Percentiles rank a stretch among this genome's conserved stretches.
Evolutionary conservation across 768 basidiomycete genomes (phyloP).

Genomic region (Pisolithus microcarpus): DNA sequence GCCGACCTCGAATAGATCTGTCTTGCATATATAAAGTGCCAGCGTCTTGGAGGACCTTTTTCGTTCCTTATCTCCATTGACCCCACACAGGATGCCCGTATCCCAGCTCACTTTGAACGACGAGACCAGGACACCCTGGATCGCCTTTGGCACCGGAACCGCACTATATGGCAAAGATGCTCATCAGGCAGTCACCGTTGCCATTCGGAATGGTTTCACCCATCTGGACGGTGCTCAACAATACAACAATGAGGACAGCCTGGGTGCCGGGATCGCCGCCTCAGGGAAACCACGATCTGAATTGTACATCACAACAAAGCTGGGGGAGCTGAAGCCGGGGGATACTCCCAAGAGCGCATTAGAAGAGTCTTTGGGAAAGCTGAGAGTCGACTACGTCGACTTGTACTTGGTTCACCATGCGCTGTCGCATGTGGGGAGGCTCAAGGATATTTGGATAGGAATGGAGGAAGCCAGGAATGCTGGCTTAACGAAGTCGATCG

Average conservation of each 20-base stretch:
- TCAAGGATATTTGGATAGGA: slow-evolving; percentile 50
- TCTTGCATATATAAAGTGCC: not conserved
- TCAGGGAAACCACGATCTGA: slow-evolving; percentile 46
- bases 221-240: slow-evolving; percentile 61
- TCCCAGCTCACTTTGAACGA: slow-evolving; percentile 45
- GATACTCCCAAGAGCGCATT: slow-evolving; percentile 44
- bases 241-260: slow-evolving; percentile 49
- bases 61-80: slow-evolving; percentile 2
- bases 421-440: slow-evolving; percentile 30
- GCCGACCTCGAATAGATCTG: too few species aligned
- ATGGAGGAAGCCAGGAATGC: slow-evolving; percentile 50
- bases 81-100: slow-evolving; percentile 17
- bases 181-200: slow-evolving; percentile 30
- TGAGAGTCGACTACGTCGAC: slow-evolving; percentile 52
- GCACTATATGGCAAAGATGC: slow-evolving; percentile 43
- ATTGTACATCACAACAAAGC: slow-evolving; percentile 59
- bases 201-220: slow-evolving; percentile 50
- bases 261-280: slow-evolving; percentile 44
- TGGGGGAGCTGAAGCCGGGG: slow-evolving; percentile 29
- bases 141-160: slow-evolving; percentile 59
- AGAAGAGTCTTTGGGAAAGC: slow-evolving; percentile 44
- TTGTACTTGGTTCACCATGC: slow-evolving; percentile 57
- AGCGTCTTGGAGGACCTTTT: not conserved
- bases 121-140: slow-evolving; percentile 44
- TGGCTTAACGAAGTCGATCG: slow-evolving; percentile 36